Percentiles rank a stretch among this genome's conserved stretches.
Conservation (phyloP, 1,284 basidiomycete genomes). For the Cutaneotrichosporon daszewskae region DNA sequence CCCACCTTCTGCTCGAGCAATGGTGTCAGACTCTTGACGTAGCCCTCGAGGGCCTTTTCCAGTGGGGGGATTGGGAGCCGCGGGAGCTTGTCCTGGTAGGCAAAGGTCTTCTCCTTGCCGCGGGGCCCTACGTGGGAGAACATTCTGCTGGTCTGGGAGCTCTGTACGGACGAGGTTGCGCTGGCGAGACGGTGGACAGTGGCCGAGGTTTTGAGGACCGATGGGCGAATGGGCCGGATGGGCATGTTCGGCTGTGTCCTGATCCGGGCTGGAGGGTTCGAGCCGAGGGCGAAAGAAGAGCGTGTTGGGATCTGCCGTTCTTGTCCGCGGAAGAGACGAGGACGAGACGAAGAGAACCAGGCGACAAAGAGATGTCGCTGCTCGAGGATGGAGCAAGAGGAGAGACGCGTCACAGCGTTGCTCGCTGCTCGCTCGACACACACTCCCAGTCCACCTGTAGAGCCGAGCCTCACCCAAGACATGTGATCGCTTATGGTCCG, state of each 20-base stretch:
- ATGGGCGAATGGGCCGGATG: conserved; percentile 3
- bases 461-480: too few relatives aligned
- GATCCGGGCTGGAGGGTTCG: too few relatives aligned
- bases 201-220: conserved; percentile 1
- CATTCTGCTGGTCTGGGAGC: conserved; percentile 28
- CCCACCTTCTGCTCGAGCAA: conserved; percentile 68
- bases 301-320: too few relatives aligned
- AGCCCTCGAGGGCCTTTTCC: conserved; percentile 68
- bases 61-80: conserved; percentile 83
- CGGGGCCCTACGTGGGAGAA: conserved; percentile 16
- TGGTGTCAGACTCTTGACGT: conserved; percentile 73
- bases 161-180: background rate
- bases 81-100: conserved; percentile 49
- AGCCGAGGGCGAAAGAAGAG: too few relatives aligned
- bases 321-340: too few relatives aligned
- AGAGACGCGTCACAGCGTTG: too few relatives aligned
- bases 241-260: conserved; percentile 10
- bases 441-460: too few relatives aligned
- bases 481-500: too few relatives aligned
- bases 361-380: too few relatives aligned
- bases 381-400: too few relatives aligned
- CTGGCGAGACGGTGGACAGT: background rate
- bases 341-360: too few relatives aligned
- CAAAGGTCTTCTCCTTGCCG: conserved; percentile 49
- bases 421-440: too few relatives aligned